These are phyloP conservation scores for Balansia obtecta DNA, from an alignment of 2,329 filamentous ascomycete genomes.

Conservation along the genomic window DNA sequence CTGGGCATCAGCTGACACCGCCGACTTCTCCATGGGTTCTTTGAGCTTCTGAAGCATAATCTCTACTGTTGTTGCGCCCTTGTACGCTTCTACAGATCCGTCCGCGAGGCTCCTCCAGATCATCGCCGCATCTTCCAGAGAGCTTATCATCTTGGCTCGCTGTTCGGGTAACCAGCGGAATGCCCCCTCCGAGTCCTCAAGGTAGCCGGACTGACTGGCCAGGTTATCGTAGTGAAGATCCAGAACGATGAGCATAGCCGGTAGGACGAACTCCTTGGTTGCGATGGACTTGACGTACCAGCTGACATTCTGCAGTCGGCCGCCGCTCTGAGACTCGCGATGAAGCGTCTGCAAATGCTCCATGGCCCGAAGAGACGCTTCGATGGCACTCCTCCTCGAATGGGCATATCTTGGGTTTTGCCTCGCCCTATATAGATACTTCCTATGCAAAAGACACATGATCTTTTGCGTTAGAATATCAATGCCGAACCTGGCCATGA, in stretches of 20 bases:
- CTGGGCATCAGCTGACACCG: slow-evolving; percentile 7
- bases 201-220: slow-evolving; percentile 28
- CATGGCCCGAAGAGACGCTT: slow-evolving; percentile 74
- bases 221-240: slow-evolving; percentile 64
- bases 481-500: slow-evolving; percentile 75
- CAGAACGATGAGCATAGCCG: slow-evolving; percentile 71
- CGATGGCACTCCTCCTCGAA: slow-evolving; percentile 72
- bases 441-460: slow-evolving; percentile 77
- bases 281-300: slow-evolving; percentile 72
- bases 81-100: slow-evolving; percentile 78
- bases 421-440: slow-evolving; percentile 68
- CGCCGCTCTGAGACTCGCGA: slow-evolving; percentile 58
- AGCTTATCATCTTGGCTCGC: slow-evolving; percentile 62
- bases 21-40: slow-evolving; percentile 10
- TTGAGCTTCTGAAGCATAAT: slow-evolving; percentile 74
- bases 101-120: slow-evolving; percentile 76
- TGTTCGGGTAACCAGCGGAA: slow-evolving; percentile 46
- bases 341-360: slow-evolving; percentile 65
- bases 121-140: slow-evolving; percentile 56
- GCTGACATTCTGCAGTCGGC: slow-evolving; percentile 58
- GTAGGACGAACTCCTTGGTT: slow-evolving; percentile 74
- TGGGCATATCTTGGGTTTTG: slow-evolving; percentile 73
- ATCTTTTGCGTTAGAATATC: slow-evolving; percentile 83
- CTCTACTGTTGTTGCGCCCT: slow-evolving; percentile 67
- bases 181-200: slow-evolving; percentile 27